Evolutionary conservation across 2,329 filamentous ascomycete genomes (phyloP).

Genomic region (Trichoderma sp.): DNA sequence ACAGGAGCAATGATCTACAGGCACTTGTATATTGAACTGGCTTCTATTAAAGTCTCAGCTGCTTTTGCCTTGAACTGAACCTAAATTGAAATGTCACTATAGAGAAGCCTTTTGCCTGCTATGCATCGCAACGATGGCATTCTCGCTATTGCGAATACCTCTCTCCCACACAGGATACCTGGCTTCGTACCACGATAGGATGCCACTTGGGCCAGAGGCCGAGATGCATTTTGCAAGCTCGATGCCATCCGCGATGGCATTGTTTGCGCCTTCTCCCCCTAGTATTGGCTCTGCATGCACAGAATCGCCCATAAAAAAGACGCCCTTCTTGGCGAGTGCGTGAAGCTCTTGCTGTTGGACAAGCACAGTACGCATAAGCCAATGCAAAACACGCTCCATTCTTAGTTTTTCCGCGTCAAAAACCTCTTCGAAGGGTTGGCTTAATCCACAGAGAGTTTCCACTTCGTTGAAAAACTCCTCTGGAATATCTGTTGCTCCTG

Average conservation of each 20-base stretch:
- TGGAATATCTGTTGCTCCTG: constrained; percentile 26
- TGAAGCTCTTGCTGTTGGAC: constrained; percentile 21
- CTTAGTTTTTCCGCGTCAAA: constrained; percentile 23
- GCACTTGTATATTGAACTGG: not conserved
- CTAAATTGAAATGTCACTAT: not conserved
- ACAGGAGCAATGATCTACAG: not conserved
- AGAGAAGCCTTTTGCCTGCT: not conserved
- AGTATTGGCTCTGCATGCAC: constrained; percentile 24
- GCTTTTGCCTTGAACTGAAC: too few species aligned
- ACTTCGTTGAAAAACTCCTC: constrained; percentile 27
- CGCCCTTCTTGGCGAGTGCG: constrained; percentile 6
- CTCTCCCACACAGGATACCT: constrained; percentile 26
- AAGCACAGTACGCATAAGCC: constrained; percentile 25
- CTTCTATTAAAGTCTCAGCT: not conserved
- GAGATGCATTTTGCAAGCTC: constrained; percentile 27
- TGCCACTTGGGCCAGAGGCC: constrained; percentile 1
- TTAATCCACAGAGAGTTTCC: not conserved
- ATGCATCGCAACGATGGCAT: constrained; percentile 5
- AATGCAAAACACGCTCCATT: constrained; percentile 21
- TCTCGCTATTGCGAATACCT: not conserved
- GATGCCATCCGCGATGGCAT: constrained; percentile 23
- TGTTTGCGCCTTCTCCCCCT: constrained; percentile 25
- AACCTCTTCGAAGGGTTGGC: constrained; percentile 24
- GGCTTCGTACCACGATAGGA: constrained; percentile 18
- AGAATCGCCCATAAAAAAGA: constrained; percentile 22